Evolutionary conservation across 805 yeast genomes (phyloP).

Genomic region (Komagataella phaffii): DNA sequence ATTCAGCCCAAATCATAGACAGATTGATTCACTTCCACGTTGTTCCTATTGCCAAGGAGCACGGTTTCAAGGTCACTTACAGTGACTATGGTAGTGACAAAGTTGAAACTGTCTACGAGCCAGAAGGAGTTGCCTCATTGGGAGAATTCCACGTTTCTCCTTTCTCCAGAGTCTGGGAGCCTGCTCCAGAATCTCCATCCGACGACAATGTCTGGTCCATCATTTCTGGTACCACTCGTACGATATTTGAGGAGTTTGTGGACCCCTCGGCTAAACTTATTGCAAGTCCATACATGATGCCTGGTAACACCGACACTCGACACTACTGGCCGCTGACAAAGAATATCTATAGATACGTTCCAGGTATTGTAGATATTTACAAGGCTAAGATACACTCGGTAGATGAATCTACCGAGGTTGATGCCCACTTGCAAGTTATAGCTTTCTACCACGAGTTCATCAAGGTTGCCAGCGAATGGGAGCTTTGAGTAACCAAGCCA

Average conservation of each 20-base stretch:
- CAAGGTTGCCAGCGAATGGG: slow-evolving; percentile 8
- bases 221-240: slow-evolving; percentile 37
- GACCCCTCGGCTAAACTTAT: neutral
- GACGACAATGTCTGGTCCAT: slow-evolving; percentile 23
- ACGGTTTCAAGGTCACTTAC: slow-evolving; percentile 31
- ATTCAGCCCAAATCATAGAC: slow-evolving; percentile 26
- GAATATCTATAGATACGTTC: slow-evolving; percentile 43
- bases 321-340: slow-evolving; percentile 42
- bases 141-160: slow-evolving; percentile 29
- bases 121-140: slow-evolving; percentile 3
- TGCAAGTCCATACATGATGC: slow-evolving; percentile 10
- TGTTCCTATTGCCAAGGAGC: slow-evolving; percentile 25
- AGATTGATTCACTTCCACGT: slow-evolving; percentile 12
- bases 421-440: slow-evolving; percentile 39
- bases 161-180: slow-evolving; percentile 13
- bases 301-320: slow-evolving; percentile 53
- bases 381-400: slow-evolving; percentile 41
- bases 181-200: slow-evolving; percentile 25
- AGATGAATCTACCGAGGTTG: slow-evolving; percentile 38
- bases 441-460: slow-evolving; percentile 41
- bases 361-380: slow-evolving; percentile 12
- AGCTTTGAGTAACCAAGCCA: neutral
- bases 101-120: slow-evolving; percentile 11
- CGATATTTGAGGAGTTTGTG: slow-evolving; percentile 11
- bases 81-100: slow-evolving; percentile 15